Base-by-base conservation (phyloP, 2,329 filamentous ascomycete species). In the Coniella vitis region DNA sequence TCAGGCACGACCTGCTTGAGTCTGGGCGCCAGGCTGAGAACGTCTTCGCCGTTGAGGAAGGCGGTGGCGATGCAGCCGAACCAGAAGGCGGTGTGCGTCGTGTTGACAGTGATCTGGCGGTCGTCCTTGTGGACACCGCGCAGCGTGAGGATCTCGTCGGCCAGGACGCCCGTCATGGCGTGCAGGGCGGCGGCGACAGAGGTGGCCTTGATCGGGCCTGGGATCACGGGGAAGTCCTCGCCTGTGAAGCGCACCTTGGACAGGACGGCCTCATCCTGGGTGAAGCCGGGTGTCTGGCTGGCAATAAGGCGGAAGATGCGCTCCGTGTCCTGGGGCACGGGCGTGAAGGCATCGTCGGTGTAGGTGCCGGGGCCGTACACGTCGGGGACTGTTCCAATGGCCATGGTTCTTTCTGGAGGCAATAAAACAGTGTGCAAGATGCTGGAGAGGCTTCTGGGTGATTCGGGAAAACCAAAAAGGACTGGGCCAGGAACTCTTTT, bases 71-170 rank as follows among this genome's bases (percentile, higher is more conserved):
- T 61, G 9, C 65, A 67, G 7, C 63, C 70, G 31, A 72, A 64
- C 64, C 68, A 76, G 7, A 76, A 58, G 0, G 63, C 68, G 1
- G 68, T 65, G 29, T 75, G 70, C 17, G 72, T 70, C 0, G 71
- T 74, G 55, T 76, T 66, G 47, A 76, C 62, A 0, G 59, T 63
- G n/a, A 74, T 41, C 25, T 53, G 52, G 12, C 60, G 55, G 17
- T 51, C 37, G 3, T 58, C 45, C 42, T 57, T 59, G 20, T 42
- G 7, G 4, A 49, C 48, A 22, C 63, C 63, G 40, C 63, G 58
- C 29, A 68, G 49, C 2, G 61, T 55, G 2, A 65, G 60, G 16
- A 69, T 61, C 48, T 67, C 63, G 49, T 65, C 59, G 38, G 60
- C 62, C 5, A 68, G 55, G n/a, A 69, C 56, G 29, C 63, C 65